Conservation (phyloP, 257 asterid genomes). For the Capsicum rhomboideum region DNA sequence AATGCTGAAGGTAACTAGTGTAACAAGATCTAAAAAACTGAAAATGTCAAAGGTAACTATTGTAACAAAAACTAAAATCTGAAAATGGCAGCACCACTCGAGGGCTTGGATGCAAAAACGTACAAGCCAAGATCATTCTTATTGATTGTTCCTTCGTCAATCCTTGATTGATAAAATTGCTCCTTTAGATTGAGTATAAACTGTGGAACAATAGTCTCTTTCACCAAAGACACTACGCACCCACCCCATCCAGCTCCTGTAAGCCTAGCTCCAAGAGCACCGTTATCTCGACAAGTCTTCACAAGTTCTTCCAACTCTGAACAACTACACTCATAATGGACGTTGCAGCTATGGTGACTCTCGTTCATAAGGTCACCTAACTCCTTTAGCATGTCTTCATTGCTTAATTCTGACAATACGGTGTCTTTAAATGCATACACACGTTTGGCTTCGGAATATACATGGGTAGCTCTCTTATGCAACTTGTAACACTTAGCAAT, state of each 20-base stretch:
- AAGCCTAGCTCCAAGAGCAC: slow-evolving; percentile 90
- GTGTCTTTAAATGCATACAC: slow-evolving; percentile 79
- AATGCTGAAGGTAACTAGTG: no score
- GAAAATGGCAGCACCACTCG: slow-evolving; percentile 91
- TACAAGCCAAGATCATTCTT: slow-evolving; percentile 63
- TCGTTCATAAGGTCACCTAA: slow-evolving; percentile 92
- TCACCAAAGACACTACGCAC: slow-evolving; percentile 88
- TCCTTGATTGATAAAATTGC: slow-evolving; percentile 70
- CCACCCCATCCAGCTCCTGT: slow-evolving; percentile 99
- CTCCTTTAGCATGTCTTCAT: slow-evolving; percentile 67
- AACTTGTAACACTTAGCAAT: slow-evolving; percentile 73
- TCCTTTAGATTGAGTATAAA: slow-evolving; percentile 95
- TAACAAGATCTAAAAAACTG: slow-evolving; percentile 14
- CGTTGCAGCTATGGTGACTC: slow-evolving; percentile 90
- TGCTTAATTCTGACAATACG: slow-evolving; percentile 50
- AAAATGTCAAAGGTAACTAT: neutral
- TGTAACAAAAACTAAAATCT: slow-evolving; percentile 19
- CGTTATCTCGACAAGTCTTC: slow-evolving; percentile 52
- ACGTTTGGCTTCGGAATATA: slow-evolving; percentile 84
- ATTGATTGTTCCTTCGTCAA: slow-evolving; percentile 62
- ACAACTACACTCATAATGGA: slow-evolving; percentile 76
- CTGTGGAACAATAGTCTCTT: slow-evolving; percentile 66
- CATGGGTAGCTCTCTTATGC: slow-evolving; percentile 92
- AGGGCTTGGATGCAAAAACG: slow-evolving; percentile 85
- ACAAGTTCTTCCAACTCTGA: slow-evolving; percentile 93